Evolutionary conservation across 225 moss, liverwort and hornwort species (phyloP).

Genomic region (Pleurozium schreberi): DNA sequence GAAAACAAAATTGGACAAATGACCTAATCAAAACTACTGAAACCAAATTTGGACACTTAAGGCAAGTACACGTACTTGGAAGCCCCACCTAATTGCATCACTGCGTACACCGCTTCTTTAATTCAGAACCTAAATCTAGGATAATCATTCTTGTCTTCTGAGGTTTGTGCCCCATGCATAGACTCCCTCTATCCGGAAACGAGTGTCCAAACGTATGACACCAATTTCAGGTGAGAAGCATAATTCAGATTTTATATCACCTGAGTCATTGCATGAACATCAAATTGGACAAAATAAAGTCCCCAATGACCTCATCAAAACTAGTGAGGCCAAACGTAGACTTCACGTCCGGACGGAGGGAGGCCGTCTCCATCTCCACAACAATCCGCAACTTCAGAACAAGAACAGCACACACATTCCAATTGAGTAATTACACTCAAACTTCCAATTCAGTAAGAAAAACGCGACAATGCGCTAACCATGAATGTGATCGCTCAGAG

Average conservation of each 20-base stretch:
- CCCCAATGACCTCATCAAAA: background rate
- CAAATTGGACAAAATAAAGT: background rate
- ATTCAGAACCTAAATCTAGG: background rate
- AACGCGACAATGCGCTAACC: conserved; percentile 14
- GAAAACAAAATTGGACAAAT: background rate
- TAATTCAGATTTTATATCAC: background rate
- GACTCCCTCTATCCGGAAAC: background rate
- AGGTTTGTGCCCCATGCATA: background rate
- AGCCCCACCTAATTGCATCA: background rate
- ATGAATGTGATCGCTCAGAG: conserved; percentile 74
- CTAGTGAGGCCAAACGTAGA: background rate
- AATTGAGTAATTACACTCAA: background rate
- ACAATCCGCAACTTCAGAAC: background rate
- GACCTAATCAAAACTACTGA: background rate
- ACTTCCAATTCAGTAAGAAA: background rate
- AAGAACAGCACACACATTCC: background rate
- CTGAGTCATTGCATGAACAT: background rate
- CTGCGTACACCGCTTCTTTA: background rate
- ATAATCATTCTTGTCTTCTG: background rate
- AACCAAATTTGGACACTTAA: background rate
- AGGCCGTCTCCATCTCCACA: background rate
- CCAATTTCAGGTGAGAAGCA: background rate
- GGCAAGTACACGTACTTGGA: background rate
- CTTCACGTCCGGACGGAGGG: background rate
- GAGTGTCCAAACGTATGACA: background rate